Evolutionary conservation across 805 yeast genomes (phyloP).

Genomic region (Saccharomycopsis sp.): DNA sequence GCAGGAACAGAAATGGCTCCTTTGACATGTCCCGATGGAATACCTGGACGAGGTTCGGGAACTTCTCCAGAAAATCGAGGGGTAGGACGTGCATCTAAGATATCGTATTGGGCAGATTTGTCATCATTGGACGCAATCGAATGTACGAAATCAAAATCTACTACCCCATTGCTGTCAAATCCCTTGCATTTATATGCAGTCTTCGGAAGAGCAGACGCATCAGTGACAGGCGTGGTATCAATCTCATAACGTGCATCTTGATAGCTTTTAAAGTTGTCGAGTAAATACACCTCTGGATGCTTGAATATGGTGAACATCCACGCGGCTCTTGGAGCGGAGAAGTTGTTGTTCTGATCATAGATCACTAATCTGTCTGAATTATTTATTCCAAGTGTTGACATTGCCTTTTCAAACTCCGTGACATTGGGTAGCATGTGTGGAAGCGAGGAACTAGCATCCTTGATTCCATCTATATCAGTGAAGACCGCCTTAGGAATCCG

Average conservation of each 20-base stretch:
- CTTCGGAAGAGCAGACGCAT: slow-evolving; percentile 2
- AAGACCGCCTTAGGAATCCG: slow-evolving; percentile 63
- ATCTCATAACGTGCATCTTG: slow-evolving; percentile 33
- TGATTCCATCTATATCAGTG: slow-evolving; percentile 71
- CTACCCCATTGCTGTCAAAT: slow-evolving; percentile 43
- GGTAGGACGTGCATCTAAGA: slow-evolving; percentile 76
- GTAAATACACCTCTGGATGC: slow-evolving; percentile 58
- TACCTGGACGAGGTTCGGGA: slow-evolving; percentile 86
- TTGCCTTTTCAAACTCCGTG: slow-evolving; percentile 45
- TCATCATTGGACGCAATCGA: slow-evolving; percentile 32
- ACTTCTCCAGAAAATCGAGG: slow-evolving; percentile 72
- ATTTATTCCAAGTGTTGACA: slow-evolving; percentile 49
- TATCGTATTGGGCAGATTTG: slow-evolving; percentile 40
- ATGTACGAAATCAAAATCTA: slow-evolving; percentile 42
- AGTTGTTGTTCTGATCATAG: slow-evolving; percentile 80
- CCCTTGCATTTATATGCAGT: slow-evolving; percentile 15
- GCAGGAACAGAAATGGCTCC: slow-evolving; percentile 77
- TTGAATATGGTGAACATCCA: slow-evolving; percentile 85
- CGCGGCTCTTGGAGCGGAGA: slow-evolving; percentile 85
- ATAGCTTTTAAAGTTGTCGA: slow-evolving; percentile 63
- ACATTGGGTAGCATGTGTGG: slow-evolving; percentile 88
- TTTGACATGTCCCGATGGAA: slow-evolving; percentile 86
- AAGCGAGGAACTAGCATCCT: slow-evolving; percentile 50
- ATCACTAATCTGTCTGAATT: slow-evolving; percentile 60
- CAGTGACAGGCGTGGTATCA: slow-evolving; percentile 11